phyloP scores from a whole-genome alignment of 257 asterid species.

The Cruciata laevipes region DNA sequence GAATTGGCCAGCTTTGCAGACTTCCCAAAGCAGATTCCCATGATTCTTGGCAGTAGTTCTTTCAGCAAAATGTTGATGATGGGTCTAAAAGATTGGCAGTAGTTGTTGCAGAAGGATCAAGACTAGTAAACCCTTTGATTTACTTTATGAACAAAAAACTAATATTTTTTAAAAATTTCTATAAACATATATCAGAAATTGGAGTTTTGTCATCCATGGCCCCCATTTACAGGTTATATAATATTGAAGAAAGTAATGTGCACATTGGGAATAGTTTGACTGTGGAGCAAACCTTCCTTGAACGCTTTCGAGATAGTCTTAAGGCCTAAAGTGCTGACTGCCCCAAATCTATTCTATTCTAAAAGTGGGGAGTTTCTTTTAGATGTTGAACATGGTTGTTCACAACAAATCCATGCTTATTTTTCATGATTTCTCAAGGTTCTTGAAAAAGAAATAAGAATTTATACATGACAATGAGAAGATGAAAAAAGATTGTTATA shows the following conservation, averaged over 20 bases:
- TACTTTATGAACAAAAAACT: background rate
- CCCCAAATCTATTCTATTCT: too few relatives aligned
- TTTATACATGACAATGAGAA: too few relatives aligned
- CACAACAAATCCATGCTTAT: too few relatives aligned
- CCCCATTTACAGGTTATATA: background rate
- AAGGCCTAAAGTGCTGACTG: background rate
- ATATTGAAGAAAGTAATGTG: background rate
- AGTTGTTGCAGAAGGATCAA: slow-evolving; percentile 11
- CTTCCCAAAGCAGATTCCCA: slow-evolving; percentile 78
- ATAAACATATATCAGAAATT: background rate
- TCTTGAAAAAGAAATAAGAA: too few relatives aligned
- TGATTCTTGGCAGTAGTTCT: slow-evolving; percentile 16
- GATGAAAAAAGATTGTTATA: too few relatives aligned
- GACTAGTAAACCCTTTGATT: slow-evolving; percentile 21
- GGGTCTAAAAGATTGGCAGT: slow-evolving; percentile 2
- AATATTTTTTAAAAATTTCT: background rate
- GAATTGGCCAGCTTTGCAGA: slow-evolving; percentile 64
- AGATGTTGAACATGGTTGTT: too few relatives aligned
- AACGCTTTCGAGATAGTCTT: background rate
- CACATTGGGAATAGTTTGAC: background rate
- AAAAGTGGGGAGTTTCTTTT: too few relatives aligned
- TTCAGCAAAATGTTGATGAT: background rate
- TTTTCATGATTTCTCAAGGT: too few relatives aligned
- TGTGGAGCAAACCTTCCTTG: background rate
- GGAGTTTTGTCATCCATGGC: background rate